phyloP scores from a whole-genome alignment of 164 flowering plant species.

The Kalanchoe fedtschenkoi region DNA sequence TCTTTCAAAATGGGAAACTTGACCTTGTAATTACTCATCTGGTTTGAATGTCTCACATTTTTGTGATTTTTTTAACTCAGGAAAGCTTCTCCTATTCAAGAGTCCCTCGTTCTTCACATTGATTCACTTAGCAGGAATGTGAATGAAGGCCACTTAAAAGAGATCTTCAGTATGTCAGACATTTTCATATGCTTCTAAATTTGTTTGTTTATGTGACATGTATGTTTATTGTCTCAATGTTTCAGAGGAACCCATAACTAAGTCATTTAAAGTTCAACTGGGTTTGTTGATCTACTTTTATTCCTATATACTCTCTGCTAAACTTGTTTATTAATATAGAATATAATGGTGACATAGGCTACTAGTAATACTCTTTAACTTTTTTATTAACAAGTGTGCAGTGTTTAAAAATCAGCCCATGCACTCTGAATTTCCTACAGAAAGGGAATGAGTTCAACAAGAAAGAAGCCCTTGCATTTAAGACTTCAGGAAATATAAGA shows the following conservation, averaged over 20 bases:
- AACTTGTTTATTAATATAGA: background rate
- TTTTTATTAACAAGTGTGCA: background rate
- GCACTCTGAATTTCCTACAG: too few species aligned
- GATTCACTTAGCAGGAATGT: slow-evolving; percentile 89
- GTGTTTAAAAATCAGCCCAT: too few species aligned
- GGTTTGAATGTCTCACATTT: background rate
- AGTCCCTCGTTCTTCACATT: slow-evolving; percentile 72
- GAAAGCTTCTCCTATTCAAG: slow-evolving; percentile 64
- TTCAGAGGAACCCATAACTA: background rate
- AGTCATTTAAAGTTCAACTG: background rate
- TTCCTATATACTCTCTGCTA: background rate
- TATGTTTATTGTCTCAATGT: too few species aligned
- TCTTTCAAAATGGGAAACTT: background rate
- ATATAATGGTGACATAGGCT: background rate
- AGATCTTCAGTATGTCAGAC: slow-evolving; percentile 70
- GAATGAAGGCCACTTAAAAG: slow-evolving; percentile 84
- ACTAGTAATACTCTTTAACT: too few species aligned
- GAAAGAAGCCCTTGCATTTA: too few species aligned
- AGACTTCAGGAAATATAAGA: too few species aligned
- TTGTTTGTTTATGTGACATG: background rate
- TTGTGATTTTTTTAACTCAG: slow-evolving; percentile 28
- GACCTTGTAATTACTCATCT: background rate
- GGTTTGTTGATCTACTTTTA: background rate
- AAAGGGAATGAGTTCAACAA: too few species aligned
- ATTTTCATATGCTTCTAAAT: background rate